Base-by-base conservation (phyloP, 768 basidiomycete species). In the Boletus subcaerulescens region DNA sequence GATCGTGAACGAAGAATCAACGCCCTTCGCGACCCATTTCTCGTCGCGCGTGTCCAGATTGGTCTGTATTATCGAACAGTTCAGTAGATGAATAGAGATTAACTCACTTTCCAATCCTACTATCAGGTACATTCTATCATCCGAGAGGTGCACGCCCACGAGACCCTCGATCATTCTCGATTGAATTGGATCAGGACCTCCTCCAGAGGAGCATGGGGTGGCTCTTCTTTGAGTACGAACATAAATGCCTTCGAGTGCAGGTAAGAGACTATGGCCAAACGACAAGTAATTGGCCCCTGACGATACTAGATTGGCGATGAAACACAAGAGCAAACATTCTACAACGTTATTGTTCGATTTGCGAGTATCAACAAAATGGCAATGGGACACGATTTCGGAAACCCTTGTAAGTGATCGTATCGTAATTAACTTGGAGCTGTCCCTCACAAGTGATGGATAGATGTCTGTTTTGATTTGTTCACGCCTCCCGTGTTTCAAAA, bases 111-210 rank as follows among this genome's bases (percentile, higher is more conserved):
- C 29, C 10, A 15, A 36, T 13, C 35, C 29, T 35, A 29, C 29
- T 31, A 22, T 20, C 24, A 71, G 70, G 70, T 13, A 59, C 49
- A 11, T 72, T 70, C 36, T 73, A 73, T 53, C 67, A 60, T 17
- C 62, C 69, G 5, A 26, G 17, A 17, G 46, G 29, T 43, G 61
- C 69, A 29, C 33, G 58, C 10, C 71, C 64, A 10, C 69, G 69
- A 42, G 61, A 62, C 18, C 68, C 76, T 15, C 80, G 83, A 9
- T 73, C 76, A 4, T 92, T 87, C 65, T 91, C 88, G 0, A 71
- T 84, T 5, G 90, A 92, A 69, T 90, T 83, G 79, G 80, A 87
- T 52, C 69, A 76, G 38, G 72, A 81, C 40, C 84, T 81, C 56
- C 66, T 71, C 39, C 56, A 62, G 9, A 58, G 74, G 41, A 77